Conservation (phyloP, 352 stramenopile genomes). For the Halophytophthora polymorphica region DNA sequence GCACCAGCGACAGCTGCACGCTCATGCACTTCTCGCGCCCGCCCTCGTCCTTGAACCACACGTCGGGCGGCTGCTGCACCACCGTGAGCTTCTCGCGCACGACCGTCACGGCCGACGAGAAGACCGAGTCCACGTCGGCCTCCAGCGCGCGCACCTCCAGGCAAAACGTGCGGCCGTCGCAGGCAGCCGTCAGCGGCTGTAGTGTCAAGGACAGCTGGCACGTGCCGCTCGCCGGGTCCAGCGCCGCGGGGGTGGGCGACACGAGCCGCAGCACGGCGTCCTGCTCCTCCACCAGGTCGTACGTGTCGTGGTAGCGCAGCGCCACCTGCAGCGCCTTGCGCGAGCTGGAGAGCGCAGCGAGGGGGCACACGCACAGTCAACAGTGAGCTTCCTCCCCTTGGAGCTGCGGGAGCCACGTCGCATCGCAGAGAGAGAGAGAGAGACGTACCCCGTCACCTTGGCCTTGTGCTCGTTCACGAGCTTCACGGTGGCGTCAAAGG, state of each 20-base stretch:
- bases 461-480: constrained; percentile 59
- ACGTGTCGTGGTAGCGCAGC: constrained; percentile 72
- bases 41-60: constrained; percentile 98
- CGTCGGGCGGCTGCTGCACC: constrained; percentile 76
- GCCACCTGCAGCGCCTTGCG: constrained; percentile 47
- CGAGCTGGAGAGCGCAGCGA: constrained; percentile 18
- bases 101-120: constrained; percentile 57
- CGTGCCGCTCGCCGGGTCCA: constrained; percentile 41
- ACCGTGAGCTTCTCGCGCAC: constrained; percentile 80
- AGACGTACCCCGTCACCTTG: constrained; percentile 49
- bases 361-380: too few relatives aligned
- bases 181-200: constrained; percentile 47
- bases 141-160: constrained; percentile 56
- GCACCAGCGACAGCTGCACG: constrained; percentile 76
- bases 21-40: constrained; percentile 95
- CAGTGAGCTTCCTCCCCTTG: too few relatives aligned
- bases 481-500: constrained; percentile 54
- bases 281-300: constrained; percentile 68
- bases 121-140: constrained; percentile 56
- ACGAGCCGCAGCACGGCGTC: constrained; percentile 36
- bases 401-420: too few relatives aligned
- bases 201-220: constrained; percentile 45
- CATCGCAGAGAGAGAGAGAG: not conserved
- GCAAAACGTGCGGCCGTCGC: constrained; percentile 65
- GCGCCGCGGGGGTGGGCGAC: constrained; percentile 10